Percentiles rank a stretch among this genome's conserved stretches.
phyloP scores from a whole-genome alignment of 257 asterid genomes.

The Nicotiana obtusifolia region DNA sequence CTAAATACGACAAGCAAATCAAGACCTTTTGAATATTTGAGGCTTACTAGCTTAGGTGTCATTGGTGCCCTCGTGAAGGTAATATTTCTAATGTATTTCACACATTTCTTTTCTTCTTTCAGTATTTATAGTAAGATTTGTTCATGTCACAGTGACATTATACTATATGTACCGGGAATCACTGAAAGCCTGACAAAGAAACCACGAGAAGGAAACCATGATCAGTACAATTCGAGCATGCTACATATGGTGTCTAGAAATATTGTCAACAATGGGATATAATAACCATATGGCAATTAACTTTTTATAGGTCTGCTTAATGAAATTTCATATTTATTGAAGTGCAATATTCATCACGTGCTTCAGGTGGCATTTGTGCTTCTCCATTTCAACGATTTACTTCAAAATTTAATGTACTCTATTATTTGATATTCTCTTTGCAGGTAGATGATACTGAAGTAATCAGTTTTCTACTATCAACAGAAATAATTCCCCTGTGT shows the following conservation, averaged over 20 bases:
- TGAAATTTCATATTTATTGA: background rate
- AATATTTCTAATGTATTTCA: conserved; percentile 10
- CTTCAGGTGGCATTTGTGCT: background rate
- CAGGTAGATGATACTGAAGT: conserved; percentile 97
- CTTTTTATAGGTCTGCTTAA: background rate
- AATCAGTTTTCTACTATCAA: conserved; percentile 81
- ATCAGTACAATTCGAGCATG: background rate
- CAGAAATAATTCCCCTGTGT: conserved; percentile 93
- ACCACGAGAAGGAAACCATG: background rate
- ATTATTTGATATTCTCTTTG: conserved; percentile 4
- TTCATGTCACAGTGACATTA: too few relatives aligned
- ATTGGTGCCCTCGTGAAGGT: conserved; percentile 99
- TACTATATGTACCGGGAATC: background rate
- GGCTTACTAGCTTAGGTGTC: conserved; percentile 95
- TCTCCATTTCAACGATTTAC: background rate
- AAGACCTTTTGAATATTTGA: conserved; percentile 88
- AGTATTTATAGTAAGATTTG: background rate
- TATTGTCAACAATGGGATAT: background rate
- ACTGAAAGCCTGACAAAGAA: background rate
- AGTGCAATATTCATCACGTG: background rate
- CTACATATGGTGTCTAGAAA: background rate
- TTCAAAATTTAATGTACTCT: background rate
- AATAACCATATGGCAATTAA: background rate
- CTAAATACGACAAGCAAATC: conserved; percentile 89
- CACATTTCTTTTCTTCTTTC: background rate